Conservation (phyloP, 768 basidiomycete species). For the Leccinum fibrillosum region DNA sequence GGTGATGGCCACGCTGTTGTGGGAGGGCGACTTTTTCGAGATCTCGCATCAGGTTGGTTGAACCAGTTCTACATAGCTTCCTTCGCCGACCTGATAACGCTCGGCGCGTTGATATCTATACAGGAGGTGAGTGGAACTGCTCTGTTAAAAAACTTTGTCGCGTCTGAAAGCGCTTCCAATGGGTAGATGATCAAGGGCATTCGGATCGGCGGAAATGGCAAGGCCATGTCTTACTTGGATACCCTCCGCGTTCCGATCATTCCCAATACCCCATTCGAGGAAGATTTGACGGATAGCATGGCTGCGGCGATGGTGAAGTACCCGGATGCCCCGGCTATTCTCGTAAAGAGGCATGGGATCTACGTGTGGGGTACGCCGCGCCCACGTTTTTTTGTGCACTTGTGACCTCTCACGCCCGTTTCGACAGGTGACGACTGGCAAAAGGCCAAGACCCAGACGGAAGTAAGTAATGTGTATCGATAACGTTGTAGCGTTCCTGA, state of each 20-base stretch:
- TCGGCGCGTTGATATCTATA: not conserved
- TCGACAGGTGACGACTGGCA: slow-evolving; percentile 68
- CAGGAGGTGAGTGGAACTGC: slow-evolving; percentile 38
- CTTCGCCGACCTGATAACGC: not conserved
- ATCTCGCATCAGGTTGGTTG: slow-evolving; percentile 74
- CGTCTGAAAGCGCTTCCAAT: not conserved
- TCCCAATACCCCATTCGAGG: slow-evolving; percentile 87
- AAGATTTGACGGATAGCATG: slow-evolving; percentile 88
- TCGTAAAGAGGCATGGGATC: slow-evolving; percentile 77
- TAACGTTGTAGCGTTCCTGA: not conserved
- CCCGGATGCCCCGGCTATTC: slow-evolving; percentile 73
- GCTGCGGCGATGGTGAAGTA: slow-evolving; percentile 77
- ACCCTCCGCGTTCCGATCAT: slow-evolving; percentile 86
- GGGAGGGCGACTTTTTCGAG: slow-evolving; percentile 64
- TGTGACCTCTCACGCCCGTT: slow-evolving; percentile 9
- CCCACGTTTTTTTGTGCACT: not conserved
- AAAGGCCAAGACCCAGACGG: slow-evolving; percentile 86
- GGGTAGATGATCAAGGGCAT: slow-evolving; percentile 89
- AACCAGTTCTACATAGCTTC: not conserved
- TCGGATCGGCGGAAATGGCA: slow-evolving; percentile 69
- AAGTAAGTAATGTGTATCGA: slow-evolving; percentile 41
- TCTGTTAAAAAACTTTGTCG: not conserved
- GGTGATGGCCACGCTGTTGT: slow-evolving; percentile 83
- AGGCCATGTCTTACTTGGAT: slow-evolving; percentile 79
- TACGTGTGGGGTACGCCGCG: slow-evolving; percentile 77